Conservation (phyloP, 805 yeast genomes). For the Wickerhamomyces bisporus region DNA sequence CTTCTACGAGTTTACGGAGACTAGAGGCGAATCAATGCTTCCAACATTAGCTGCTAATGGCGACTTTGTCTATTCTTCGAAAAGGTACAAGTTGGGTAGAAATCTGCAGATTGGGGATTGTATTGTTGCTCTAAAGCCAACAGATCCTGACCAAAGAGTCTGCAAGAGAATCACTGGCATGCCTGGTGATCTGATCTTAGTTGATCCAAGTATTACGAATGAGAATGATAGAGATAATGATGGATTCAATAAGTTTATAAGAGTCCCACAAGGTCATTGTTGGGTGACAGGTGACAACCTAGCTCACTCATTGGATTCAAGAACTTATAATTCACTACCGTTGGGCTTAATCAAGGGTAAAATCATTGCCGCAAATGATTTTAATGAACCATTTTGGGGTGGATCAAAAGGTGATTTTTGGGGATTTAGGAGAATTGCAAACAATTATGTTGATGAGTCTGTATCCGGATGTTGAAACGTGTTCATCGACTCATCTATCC, state of each 20-base stretch:
- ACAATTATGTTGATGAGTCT: constrained; percentile 39
- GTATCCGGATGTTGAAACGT: constrained; percentile 8
- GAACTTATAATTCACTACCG: constrained; percentile 87
- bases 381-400: constrained; percentile 41
- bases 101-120: constrained; percentile 77
- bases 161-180: constrained; percentile 93
- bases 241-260: constrained; percentile 45
- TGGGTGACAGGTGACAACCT: constrained; percentile 98
- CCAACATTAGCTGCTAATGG: constrained; percentile 74
- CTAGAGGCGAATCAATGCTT: constrained; percentile 92
- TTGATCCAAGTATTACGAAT: constrained; percentile 64
- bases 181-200: constrained; percentile 84
- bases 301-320: constrained; percentile 79
- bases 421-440: constrained; percentile 52
- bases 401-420: constrained; percentile 34
- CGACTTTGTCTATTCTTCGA: constrained; percentile 78
- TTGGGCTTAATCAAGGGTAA: constrained; percentile 86
- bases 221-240: constrained; percentile 15
- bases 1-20: constrained; percentile 70
- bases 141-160: constrained; percentile 77
- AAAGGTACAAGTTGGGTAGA: constrained; percentile 57
- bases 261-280: constrained; percentile 89
- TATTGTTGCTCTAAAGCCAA: constrained; percentile 84
- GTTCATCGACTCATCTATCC: constrained; percentile 41
- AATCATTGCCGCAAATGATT: constrained; percentile 65